Base-by-base conservation (phyloP, 441 rosid genomes). In the Pelargonium cotyledonis region DNA sequence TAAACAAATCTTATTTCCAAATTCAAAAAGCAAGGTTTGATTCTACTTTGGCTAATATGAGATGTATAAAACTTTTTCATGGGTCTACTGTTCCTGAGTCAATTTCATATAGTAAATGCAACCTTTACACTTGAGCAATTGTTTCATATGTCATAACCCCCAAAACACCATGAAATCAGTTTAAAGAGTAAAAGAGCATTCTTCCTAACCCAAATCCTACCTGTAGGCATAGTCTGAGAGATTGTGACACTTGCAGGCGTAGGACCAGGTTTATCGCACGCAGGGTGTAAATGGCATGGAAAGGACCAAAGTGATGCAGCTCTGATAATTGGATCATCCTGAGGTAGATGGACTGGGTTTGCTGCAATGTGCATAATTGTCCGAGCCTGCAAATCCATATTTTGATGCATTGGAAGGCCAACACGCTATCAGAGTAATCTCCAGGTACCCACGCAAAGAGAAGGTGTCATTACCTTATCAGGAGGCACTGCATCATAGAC, bases 301-400 rank as follows among this genome's bases (percentile, higher is more conserved):
- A 72, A 65, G 57, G 84, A 63, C 77, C 74, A 71, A 71, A 77
- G 58, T 35, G 84, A 70, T 40, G 81, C 69, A 75, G 67, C 72
- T 77, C 82, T 85, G 67, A 72, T 70, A 68, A 72, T 44, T 8
- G 73, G 63, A 80, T 77, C 84, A 60, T 83, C 85, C 74, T 72
- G 81, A 64, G 87, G 78, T 76, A 85, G 71, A 68, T 81, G 90
- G 61, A 82, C 61, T 31, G 97, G 84, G 78, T 78, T 78, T 43
- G 91, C 88, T 55, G 99, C 99, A 69, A 91, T 84, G 65, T 91
- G 95, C 97, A 94, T 88, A 70, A 94, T 83, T 70, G 82, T 82
- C 72, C 57, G 87, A 10, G 97, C 99, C 99, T 94, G 87, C 87
- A 91, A 81, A 82, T 75, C 80, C 85, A 79, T 62, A 76, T 72